Evolutionary conservation across 345 rosid genomes (phyloP).

Genomic region (Acer negundo): DNA sequence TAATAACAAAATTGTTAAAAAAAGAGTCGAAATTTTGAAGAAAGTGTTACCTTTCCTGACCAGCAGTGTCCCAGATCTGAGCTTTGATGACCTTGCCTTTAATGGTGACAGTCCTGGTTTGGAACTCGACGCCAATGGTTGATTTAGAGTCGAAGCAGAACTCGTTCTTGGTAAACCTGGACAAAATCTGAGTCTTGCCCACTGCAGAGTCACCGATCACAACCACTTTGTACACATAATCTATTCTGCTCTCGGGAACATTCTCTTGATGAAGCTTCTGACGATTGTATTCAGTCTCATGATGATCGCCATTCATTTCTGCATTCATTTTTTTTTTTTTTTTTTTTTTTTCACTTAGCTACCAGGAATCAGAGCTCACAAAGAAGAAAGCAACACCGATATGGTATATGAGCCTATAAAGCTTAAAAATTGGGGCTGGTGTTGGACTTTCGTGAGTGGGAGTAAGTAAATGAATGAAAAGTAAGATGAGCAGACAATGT

Average conservation of each 20-base stretch:
- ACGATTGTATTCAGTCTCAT: slow-evolving; percentile 27
- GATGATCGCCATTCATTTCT: slow-evolving; percentile 58
- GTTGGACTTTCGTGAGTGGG: slow-evolving; percentile 21
- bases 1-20: too few species aligned
- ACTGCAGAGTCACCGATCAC: slow-evolving; percentile 89
- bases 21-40: not conserved
- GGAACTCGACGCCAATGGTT: slow-evolving; percentile 89
- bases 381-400: too few species aligned
- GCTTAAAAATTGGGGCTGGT: not conserved
- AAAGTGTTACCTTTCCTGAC: slow-evolving; percentile 73
- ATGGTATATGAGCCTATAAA: not conserved
- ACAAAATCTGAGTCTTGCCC: slow-evolving; percentile 75
- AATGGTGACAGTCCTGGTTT: slow-evolving; percentile 65
- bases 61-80: slow-evolving; percentile 98
- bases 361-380: not conserved
- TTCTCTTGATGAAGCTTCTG: slow-evolving; percentile 14
- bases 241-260: slow-evolving; percentile 50
- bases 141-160: slow-evolving; percentile 77
- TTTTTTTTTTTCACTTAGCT: slow-evolving; percentile 10
- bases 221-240: slow-evolving; percentile 75
- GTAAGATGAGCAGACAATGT: not conserved
- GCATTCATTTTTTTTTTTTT: slow-evolving; percentile 45
- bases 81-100: slow-evolving; percentile 71
- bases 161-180: slow-evolving; percentile 72
- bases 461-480: slow-evolving; percentile 11